phyloP scores from a whole-genome alignment of 306 rosid genomes.

The Parietaria judaica region DNA sequence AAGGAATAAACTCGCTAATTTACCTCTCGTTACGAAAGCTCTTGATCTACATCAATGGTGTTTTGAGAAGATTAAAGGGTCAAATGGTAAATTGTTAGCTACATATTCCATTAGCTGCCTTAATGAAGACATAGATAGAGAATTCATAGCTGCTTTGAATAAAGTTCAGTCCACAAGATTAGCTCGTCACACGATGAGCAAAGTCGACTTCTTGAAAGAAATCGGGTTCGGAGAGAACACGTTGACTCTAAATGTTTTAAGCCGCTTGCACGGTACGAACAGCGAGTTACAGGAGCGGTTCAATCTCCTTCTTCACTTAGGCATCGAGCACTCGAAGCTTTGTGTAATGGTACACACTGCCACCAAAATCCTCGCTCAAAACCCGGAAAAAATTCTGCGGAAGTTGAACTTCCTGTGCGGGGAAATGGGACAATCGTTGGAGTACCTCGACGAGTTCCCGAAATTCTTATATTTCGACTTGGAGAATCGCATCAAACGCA shows the following conservation, averaged over 20 bases:
- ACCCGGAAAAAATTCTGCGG: slow-evolving; percentile 35
- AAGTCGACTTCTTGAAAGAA: slow-evolving; percentile 55
- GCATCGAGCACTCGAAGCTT: slow-evolving; percentile 49
- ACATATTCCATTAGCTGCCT: slow-evolving; percentile 27
- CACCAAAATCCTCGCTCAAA: slow-evolving; percentile 56
- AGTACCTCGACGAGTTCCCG: slow-evolving; percentile 41
- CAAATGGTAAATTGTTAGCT: slow-evolving; percentile 34
- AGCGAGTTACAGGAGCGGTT: slow-evolving; percentile 43
- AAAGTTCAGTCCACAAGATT: slow-evolving; percentile 28
- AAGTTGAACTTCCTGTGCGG: slow-evolving; percentile 42
- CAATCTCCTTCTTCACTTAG: slow-evolving; percentile 46
- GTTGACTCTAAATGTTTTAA: slow-evolving; percentile 36
- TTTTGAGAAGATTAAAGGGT: slow-evolving; percentile 41
- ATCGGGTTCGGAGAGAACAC: slow-evolving; percentile 74
- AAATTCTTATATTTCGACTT: slow-evolving; percentile 49
- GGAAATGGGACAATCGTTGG: slow-evolving; percentile 44
- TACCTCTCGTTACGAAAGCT: slow-evolving; percentile 62
- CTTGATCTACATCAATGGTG: slow-evolving; percentile 63
- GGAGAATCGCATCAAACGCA: slow-evolving; percentile 66
- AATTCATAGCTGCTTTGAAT: slow-evolving; percentile 33
- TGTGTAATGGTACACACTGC: slow-evolving; percentile 33
- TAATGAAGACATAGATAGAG: slow-evolving; percentile 30
- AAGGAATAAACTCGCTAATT: slow-evolving; percentile 45
- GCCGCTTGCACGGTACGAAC: slow-evolving; percentile 42
- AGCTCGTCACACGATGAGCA: slow-evolving; percentile 37